These are phyloP conservation scores for Ceratocystis ficicola DNA, from an alignment of 2,329 filamentous ascomycete genomes.

Conservation along the genomic window DNA sequence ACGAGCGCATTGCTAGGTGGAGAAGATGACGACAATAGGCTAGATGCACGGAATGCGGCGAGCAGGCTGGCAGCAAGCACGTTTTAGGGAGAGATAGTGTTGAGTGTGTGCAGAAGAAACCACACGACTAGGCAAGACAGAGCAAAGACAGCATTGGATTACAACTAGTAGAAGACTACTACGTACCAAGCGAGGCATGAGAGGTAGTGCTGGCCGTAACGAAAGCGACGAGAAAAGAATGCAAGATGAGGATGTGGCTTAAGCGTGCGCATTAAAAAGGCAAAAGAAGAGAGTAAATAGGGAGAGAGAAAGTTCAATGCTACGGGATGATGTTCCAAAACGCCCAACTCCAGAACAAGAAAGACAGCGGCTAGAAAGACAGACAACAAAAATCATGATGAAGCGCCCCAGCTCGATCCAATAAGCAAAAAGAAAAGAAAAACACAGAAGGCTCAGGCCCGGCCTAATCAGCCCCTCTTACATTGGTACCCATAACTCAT, in stretches of 20 bases:
- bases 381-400: neutral
- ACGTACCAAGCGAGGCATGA: neutral
- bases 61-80: conserved; percentile 89
- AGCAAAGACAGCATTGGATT: neutral
- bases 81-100: conserved; percentile 43
- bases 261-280: neutral
- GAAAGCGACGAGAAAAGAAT: neutral
- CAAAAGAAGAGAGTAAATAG: neutral
- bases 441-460: neutral
- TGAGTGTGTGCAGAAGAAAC: neutral
- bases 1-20: conserved; percentile 46
- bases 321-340: neutral
- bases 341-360: neutral
- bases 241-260: too few relatives aligned
- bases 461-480: too few relatives aligned
- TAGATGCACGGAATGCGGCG: conserved; percentile 91
- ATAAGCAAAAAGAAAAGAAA: neutral
- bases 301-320: neutral
- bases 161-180: neutral
- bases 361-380: neutral
- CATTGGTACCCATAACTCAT: too few relatives aligned
- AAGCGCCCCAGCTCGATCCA: too few relatives aligned
- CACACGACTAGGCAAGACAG: neutral
- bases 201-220: neutral
- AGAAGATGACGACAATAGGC: conserved; percentile 82